A percentile compares a stretch with the other conserved stretches of the same genome.
Conservation (phyloP, 257 asterid genomes). For the Coffea eugenioides region DNA sequence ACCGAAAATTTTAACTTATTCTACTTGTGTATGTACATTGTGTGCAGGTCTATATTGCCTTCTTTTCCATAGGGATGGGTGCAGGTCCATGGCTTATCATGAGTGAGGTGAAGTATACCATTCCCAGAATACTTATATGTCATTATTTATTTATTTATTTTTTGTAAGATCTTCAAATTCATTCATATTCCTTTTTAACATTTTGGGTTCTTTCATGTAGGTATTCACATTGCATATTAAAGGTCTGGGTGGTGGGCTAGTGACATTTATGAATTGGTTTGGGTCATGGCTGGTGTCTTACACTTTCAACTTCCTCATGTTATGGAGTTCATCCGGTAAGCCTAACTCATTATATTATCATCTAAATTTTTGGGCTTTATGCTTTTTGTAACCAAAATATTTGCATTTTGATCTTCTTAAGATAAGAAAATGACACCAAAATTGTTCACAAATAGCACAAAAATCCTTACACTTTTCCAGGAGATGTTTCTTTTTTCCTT, state of each 20-base stretch:
- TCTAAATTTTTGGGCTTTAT: not conserved
- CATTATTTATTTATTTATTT: too few species aligned
- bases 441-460: not conserved
- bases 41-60: slow-evolving; percentile 25
- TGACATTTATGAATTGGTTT: slow-evolving; percentile 26
- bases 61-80: slow-evolving; percentile 33
- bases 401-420: not conserved
- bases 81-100: slow-evolving; percentile 33
- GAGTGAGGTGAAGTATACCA: slow-evolving; percentile 23
- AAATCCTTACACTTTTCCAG: not conserved
- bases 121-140: not conserved
- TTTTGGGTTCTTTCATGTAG: not conserved
- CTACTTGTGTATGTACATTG: not conserved
- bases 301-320: slow-evolving; percentile 29
- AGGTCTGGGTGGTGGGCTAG: slow-evolving; percentile 30
- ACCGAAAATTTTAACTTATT: not conserved
- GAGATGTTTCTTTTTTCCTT: not conserved
- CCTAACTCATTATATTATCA: not conserved
- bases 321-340: slow-evolving; percentile 27
- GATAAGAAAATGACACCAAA: not conserved
- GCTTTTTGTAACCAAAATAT: not conserved
- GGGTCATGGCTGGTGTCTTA: slow-evolving; percentile 30
- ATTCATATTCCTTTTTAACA: not conserved
- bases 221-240: slow-evolving; percentile 27
- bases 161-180: too few species aligned